These are phyloP conservation scores for Podospora australis DNA, from an alignment of 495 filamentous ascomycete genomes.

Conservation along the genomic window DNA sequence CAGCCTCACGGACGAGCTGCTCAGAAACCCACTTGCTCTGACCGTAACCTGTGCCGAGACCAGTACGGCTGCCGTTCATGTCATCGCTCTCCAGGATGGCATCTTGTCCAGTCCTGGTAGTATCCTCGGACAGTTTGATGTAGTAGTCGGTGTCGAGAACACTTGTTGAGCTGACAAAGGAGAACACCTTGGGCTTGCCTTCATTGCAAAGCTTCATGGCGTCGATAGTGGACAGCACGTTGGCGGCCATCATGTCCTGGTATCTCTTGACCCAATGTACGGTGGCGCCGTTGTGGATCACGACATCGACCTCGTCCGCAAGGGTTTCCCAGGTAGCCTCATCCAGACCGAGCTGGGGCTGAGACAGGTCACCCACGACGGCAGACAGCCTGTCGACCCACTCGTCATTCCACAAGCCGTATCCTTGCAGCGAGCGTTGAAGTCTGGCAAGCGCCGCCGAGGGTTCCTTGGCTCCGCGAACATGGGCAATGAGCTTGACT, in stretches of 20 bases:
- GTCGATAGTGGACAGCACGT: conserved; percentile 77
- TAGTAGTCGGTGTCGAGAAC: conserved; percentile 78
- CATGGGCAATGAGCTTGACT: conserved; percentile 67
- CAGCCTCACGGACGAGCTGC: conserved; percentile 75
- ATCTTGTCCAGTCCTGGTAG: conserved; percentile 38
- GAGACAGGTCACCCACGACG: conserved; percentile 66
- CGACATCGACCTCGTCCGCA: conserved; percentile 58
- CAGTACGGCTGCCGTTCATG: conserved; percentile 40
- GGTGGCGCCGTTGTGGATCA: conserved; percentile 86
- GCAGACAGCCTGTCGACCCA: conserved; percentile 59
- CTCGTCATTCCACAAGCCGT: conserved; percentile 72
- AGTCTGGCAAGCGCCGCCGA: conserved; percentile 45
- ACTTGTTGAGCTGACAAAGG: conserved; percentile 82
- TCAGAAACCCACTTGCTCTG: conserved; percentile 73
- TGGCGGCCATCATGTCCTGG: conserved; percentile 64
- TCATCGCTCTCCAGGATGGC: conserved; percentile 43
- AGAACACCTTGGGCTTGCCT: conserved; percentile 72
- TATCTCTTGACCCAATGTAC: conserved; percentile 87
- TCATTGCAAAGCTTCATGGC: conserved; percentile 66
- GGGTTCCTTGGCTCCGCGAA: conserved; percentile 56
- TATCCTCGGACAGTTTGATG: conserved; percentile 60
- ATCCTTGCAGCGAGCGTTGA: conserved; percentile 53
- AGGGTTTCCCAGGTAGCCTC: conserved; percentile 57
- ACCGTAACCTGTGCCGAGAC: conserved; percentile 71
- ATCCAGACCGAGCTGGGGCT: conserved; percentile 64